phyloP scores from a whole-genome alignment of 2,329 filamentous ascomycete genomes.

The Cytospora piceae region DNA sequence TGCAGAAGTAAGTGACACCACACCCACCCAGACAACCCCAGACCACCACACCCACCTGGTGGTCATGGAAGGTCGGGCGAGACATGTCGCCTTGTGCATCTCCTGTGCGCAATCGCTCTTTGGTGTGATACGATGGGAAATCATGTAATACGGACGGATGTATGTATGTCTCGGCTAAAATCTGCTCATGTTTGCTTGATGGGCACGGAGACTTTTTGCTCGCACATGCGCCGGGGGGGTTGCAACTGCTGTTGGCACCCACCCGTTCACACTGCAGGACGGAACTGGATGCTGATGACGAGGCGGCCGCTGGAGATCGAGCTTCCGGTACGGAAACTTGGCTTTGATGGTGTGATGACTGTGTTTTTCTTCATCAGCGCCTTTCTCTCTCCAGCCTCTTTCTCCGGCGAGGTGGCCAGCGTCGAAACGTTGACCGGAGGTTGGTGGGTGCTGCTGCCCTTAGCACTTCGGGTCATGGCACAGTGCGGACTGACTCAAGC shows the following conservation, averaged over 20 bases:
- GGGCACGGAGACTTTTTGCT: constrained; percentile 15
- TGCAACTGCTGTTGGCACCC: neutral
- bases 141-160: constrained; percentile 11
- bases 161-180: constrained; percentile 31
- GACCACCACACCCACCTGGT: constrained; percentile 14
- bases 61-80: constrained; percentile 23
- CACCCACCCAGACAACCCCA: constrained; percentile 2
- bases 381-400: neutral
- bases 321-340: neutral
- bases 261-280: too few relatives aligned
- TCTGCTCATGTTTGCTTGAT: constrained; percentile 27
- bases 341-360: neutral
- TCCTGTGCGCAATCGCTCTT: constrained; percentile 29
- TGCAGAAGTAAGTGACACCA: constrained; percentile 15
- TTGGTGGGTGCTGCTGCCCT: neutral
- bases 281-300: too few relatives aligned
- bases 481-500: neutral
- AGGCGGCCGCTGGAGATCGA: neutral
- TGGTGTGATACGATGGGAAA: constrained; percentile 9
- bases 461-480: neutral
- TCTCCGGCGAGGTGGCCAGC: neutral
- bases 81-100: constrained; percentile 27
- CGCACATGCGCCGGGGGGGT: constrained; percentile 2
- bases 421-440: neutral
- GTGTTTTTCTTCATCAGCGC: neutral